A percentile compares a stretch with the other conserved stretches of the same genome.
Conservation (phyloP, 352 stramenopile species). For the Globisporangium recalcitrans region DNA sequence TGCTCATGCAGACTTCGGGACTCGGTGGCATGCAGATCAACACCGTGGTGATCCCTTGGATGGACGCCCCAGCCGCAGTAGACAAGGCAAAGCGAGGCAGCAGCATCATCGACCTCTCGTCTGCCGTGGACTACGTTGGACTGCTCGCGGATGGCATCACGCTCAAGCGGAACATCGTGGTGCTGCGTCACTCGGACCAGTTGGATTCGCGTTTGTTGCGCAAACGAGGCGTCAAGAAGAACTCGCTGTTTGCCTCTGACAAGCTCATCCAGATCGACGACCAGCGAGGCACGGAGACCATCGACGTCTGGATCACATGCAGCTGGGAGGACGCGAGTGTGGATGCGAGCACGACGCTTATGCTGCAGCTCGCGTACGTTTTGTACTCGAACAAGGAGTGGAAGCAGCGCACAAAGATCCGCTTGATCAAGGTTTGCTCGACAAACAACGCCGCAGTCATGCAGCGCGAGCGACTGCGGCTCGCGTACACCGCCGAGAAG, state of each 20-base stretch:
- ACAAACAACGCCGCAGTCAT: constrained; percentile 18
- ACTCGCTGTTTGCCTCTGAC: neutral
- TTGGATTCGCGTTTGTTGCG: constrained; percentile 39
- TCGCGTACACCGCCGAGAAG: constrained; percentile 19
- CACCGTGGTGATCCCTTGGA: constrained; percentile 61
- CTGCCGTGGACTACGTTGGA: constrained; percentile 32
- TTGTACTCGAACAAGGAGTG: constrained; percentile 33
- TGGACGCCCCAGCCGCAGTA: constrained; percentile 7
- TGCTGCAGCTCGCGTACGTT: constrained; percentile 44
- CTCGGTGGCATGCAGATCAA: constrained; percentile 79
- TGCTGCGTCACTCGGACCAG: constrained; percentile 41
- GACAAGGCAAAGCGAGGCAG: constrained; percentile 1
- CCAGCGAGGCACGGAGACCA: constrained; percentile 25
- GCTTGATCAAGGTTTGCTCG: constrained; percentile 23
- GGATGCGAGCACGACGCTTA: constrained; percentile 31
- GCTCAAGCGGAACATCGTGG: constrained; percentile 54
- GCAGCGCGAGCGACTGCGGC: constrained; percentile 24
- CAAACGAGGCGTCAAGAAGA: constrained; percentile 15
- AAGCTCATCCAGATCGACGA: constrained; percentile 12
- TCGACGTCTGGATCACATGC: constrained; percentile 56
- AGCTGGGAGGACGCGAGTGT: constrained; percentile 27
- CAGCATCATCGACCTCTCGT: constrained; percentile 11
- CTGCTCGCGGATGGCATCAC: constrained; percentile 45
- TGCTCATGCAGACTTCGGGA: constrained; percentile 59
- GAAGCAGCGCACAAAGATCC: constrained; percentile 24